Base-by-base conservation (phyloP, 1,284 basidiomycete species). In the Fomes fomentarius region DNA sequence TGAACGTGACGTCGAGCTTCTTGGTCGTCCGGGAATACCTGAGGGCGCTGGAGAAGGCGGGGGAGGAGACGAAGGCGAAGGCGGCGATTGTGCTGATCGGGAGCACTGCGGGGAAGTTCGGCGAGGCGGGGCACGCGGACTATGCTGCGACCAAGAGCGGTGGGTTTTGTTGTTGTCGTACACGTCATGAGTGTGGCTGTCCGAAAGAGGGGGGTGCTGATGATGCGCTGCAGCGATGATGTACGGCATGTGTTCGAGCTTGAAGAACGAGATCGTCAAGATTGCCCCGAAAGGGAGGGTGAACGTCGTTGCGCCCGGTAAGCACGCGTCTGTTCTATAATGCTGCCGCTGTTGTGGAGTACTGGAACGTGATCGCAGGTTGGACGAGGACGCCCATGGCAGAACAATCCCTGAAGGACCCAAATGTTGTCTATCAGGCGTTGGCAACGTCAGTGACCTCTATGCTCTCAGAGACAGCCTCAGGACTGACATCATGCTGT, bases 241-340 rank as follows among this genome's bases (percentile, higher is more conserved):
- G 85, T 85, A 89, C 57, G 89, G 89, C 1, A 68, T 91, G 35
- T 81, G 82, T 1, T 72, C 85, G 56, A 78, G 83, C 2, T 74
- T 91, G 57, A 91, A 91, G 71, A 91, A 91, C 66, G 89, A 92
- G 69, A 91, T 91, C 52, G 88, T 91, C 26, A 82, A 83, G 68
- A 83, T 90, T 57, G 87, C 87, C 0, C 86, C 88, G 0, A 75
- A 69, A 44, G 89, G 79, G 0, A 76, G 89, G 14, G 87, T 90
- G n/a, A 91, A 91, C 60, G 77, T 77, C 46, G 76, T 91, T 19
- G 85, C 81, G 0, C 89, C 89, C 6, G 64, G 61, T 62, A 46
- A 38, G 53, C 4, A 30, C 12, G 28, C n/a, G n/a, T 4, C 35
- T 31, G 26, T 24, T 8, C 22, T 14, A 30, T 10, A 37, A n/a